Percentiles rank a stretch among this genome's conserved stretches.
Conservation (phyloP, 1,284 basidiomycete species). For the Cryptococcus sp. region DNA sequence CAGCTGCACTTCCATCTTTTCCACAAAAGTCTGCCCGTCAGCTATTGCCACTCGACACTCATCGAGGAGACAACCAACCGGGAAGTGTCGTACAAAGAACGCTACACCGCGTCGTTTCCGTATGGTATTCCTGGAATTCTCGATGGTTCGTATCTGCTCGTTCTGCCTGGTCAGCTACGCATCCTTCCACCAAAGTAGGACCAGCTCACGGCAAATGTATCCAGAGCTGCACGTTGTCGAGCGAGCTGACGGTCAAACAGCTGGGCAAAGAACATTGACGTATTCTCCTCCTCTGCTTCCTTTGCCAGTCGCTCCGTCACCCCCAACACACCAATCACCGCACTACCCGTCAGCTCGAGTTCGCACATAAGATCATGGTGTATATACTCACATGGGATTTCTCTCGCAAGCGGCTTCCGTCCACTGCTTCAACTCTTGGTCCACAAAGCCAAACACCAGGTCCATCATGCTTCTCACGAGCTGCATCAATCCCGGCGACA, state of each 20-base stretch:
- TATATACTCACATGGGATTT: slow-evolving; percentile 72
- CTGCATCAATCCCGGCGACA: slow-evolving; percentile 66
- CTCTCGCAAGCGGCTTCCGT: slow-evolving; percentile 68
- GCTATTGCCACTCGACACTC: not conserved
- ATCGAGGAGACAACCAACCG: slow-evolving; percentile 48
- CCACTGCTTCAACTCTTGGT: slow-evolving; percentile 76
- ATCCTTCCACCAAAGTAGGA: not conserved
- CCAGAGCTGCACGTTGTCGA: slow-evolving; percentile 65
- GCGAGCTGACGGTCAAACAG: slow-evolving; percentile 75
- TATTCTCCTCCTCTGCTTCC: slow-evolving; percentile 68
- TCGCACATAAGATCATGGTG: not conserved
- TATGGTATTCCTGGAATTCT: slow-evolving; percentile 64
- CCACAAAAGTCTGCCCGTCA: slow-evolving; percentile 58
- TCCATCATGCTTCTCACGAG: slow-evolving; percentile 84
- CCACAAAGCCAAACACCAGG: slow-evolving; percentile 88
- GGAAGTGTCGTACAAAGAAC: slow-evolving; percentile 91
- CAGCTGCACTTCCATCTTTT: slow-evolving; percentile 80
- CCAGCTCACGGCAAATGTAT: slow-evolving; percentile 68
- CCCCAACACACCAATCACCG: slow-evolving; percentile 77
- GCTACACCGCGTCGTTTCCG: slow-evolving; percentile 85
- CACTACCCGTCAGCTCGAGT: slow-evolving; percentile 45
- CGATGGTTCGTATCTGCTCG: slow-evolving; percentile 83
- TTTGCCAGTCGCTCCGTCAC: slow-evolving; percentile 70
- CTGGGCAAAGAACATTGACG: slow-evolving; percentile 66
- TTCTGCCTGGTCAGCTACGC: slow-evolving; percentile 50